phyloP scores from a whole-genome alignment of 805 yeast genomes.

The Nakazawaea populi region DNA sequence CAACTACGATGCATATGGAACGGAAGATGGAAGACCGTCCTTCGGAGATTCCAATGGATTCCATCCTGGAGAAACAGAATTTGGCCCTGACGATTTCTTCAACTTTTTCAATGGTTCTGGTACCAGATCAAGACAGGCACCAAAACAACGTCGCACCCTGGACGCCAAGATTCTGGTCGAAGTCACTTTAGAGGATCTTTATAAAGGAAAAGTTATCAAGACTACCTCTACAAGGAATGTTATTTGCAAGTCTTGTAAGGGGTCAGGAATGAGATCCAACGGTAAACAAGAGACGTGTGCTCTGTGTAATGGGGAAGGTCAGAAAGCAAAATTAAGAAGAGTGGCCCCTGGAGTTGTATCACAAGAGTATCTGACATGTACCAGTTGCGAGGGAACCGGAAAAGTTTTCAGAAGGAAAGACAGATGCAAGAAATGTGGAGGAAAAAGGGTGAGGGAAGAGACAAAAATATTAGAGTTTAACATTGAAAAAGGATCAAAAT shows the following conservation, averaged over 20 bases:
- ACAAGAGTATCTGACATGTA: conserved; percentile 55
- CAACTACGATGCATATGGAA: conserved; percentile 56
- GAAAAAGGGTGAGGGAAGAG: conserved; percentile 55
- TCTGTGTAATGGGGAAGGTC: conserved; percentile 70
- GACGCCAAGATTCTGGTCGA: conserved; percentile 65
- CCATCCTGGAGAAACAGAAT: conserved; percentile 36
- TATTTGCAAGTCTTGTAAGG: conserved; percentile 68
- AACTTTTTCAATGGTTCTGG: conserved; percentile 48
- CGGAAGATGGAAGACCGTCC: conserved; percentile 25
- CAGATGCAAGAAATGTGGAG: conserved; percentile 71
- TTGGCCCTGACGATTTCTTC: conserved; percentile 70
- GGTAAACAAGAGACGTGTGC: conserved; percentile 51
- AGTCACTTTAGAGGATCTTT: conserved; percentile 67
- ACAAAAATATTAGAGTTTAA: conserved; percentile 71
- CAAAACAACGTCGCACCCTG: conserved; percentile 36
- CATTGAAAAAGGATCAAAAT: conserved; percentile 64
- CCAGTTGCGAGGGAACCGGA: conserved; percentile 69
- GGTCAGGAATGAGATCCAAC: conserved; percentile 64
- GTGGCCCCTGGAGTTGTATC: conserved; percentile 75
- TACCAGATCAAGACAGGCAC: conserved; percentile 17
- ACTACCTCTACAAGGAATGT: conserved; percentile 66
- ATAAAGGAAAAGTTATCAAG: conserved; percentile 75
- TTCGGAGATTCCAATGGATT: conserved; percentile 14
- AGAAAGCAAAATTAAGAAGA: conserved; percentile 49
- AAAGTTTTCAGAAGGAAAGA: conserved; percentile 55